These are phyloP conservation scores for Trypanosomatidae sp. DNA, from an alignment of 208 protist genomes.

Conservation along the genomic window DNA sequence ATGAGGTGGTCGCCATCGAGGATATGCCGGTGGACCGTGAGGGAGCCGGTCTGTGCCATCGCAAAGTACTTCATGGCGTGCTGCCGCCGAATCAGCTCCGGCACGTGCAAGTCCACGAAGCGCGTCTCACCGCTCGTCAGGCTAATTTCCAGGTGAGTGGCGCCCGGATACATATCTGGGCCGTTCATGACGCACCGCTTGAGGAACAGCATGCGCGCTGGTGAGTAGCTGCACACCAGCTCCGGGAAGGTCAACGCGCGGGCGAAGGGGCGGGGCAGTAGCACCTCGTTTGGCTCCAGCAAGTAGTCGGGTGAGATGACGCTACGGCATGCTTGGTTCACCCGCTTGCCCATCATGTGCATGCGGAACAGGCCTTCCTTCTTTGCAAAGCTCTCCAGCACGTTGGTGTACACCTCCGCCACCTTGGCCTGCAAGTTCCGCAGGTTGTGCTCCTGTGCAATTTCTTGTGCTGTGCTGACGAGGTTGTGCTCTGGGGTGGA, in stretches of 20 bases:
- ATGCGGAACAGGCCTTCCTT: conserved; percentile 99
- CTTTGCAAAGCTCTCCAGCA: conserved; percentile 96
- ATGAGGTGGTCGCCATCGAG: conserved; percentile 97
- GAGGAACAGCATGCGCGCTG: conserved; percentile 85
- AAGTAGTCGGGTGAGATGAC: conserved; percentile 99
- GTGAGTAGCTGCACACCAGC: conserved; percentile 74
- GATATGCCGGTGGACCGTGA: conserved; percentile 97
- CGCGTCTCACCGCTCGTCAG: conserved; percentile 68
- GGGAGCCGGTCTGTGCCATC: conserved; percentile 62
- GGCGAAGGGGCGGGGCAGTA: conserved; percentile 93
- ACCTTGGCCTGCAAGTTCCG: conserved; percentile 86
- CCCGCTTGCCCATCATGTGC: conserved; percentile 99
- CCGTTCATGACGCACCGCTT: conserved; percentile 98
- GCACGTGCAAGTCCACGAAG: conserved; percentile 80
- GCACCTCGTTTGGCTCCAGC: conserved; percentile 97
- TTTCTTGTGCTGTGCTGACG: conserved; percentile 44
- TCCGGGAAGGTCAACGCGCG: conserved; percentile 97
- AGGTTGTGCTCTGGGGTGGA: conserved; percentile 52
- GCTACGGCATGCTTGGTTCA: conserved; percentile 98
- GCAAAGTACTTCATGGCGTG: conserved; percentile 82
- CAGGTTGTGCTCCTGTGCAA: conserved; percentile 84
- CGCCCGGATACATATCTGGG: conserved; percentile 97
- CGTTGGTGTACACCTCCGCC: conserved; percentile 73
- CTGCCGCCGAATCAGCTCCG: conserved; percentile 71
- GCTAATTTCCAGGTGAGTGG: conserved; percentile 94